Percentiles rank a stretch among this genome's conserved stretches.
phyloP scores from a whole-genome alignment of 352 stramenopile species.

The Pythium volutum region DNA sequence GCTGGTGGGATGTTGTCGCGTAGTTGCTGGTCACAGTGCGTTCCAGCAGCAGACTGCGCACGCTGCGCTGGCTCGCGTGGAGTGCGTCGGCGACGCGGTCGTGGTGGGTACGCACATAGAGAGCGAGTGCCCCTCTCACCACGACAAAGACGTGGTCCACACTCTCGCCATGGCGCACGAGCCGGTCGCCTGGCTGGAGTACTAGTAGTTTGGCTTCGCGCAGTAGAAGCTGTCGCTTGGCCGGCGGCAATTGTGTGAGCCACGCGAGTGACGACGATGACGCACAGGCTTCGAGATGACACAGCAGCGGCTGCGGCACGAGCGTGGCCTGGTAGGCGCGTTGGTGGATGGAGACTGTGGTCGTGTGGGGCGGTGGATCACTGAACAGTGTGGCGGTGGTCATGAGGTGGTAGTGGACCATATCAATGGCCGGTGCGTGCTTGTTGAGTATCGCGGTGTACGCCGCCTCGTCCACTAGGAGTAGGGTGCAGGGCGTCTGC shows the following conservation, averaged over 20 bases:
- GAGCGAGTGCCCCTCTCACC: conserved; percentile 35
- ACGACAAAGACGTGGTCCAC: conserved; percentile 50
- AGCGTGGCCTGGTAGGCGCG: neutral
- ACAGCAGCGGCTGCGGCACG: conserved; percentile 15
- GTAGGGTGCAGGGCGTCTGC: conserved; percentile 49
- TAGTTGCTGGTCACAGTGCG: conserved; percentile 63
- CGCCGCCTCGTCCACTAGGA: conserved; percentile 44
- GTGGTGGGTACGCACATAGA: conserved; percentile 41
- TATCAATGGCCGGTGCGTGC: conserved; percentile 35
- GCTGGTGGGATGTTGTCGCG: conserved; percentile 60
- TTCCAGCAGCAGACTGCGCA: conserved; percentile 56
- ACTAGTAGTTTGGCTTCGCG: conserved; percentile 29
- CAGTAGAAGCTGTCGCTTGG: conserved; percentile 42
- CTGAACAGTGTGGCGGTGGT: neutral
- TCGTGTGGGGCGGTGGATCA: neutral
- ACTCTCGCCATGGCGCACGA: conserved; percentile 38
- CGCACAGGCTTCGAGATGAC: conserved; percentile 25
- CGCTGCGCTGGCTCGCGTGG: conserved; percentile 51
- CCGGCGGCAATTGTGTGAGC: conserved; percentile 22
- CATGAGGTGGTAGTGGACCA: conserved; percentile 20
- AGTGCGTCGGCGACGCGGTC: conserved; percentile 35
- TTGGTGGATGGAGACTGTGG: neutral
- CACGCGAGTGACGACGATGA: conserved; percentile 25
- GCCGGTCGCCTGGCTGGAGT: conserved; percentile 36
- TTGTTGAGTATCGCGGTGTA: conserved; percentile 38